phyloP scores from a whole-genome alignment of 1,284 basidiomycete species.

The Apiotrichum akiyoshidainum region DNA sequence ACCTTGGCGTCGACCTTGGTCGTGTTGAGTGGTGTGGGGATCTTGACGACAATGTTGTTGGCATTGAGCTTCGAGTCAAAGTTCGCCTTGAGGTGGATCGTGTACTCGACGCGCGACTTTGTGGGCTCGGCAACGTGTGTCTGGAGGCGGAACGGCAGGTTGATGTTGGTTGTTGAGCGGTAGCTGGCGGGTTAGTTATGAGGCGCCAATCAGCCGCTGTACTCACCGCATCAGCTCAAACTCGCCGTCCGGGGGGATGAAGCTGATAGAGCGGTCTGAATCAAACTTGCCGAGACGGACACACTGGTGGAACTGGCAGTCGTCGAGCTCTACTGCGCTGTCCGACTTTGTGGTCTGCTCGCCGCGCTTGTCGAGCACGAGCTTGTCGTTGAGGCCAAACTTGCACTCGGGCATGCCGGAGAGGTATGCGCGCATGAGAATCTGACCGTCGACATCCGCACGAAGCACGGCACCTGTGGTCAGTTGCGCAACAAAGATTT shows the following conservation, averaged over 20 bases:
- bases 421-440: conserved; percentile 96
- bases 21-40: conserved; percentile 94
- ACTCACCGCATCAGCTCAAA: conserved; percentile 93
- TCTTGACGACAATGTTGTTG: conserved; percentile 84
- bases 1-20: conserved; percentile 89
- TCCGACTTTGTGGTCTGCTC: conserved; percentile 57
- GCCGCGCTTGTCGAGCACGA: conserved; percentile 82
- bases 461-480: conserved; percentile 74
- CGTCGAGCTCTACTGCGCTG: conserved; percentile 89
- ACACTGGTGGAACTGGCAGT: conserved; percentile 98
- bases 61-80: conserved; percentile 90
- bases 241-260: conserved; percentile 97
- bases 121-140: conserved; percentile 90
- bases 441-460: conserved; percentile 97
- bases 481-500: not conserved
- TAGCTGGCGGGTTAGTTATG: conserved; percentile 60
- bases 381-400: conserved; percentile 96
- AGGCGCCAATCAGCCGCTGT: not conserved
- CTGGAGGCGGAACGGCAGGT: conserved; percentile 84
- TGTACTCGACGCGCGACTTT: conserved; percentile 86
- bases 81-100: conserved; percentile 80
- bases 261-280: conserved; percentile 85
- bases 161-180: conserved; percentile 91
- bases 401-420: conserved; percentile 96
- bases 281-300: conserved; percentile 93